These are phyloP conservation scores for Cercospora canescens DNA, from an alignment of 2,329 filamentous ascomycete genomes.

Conservation along the genomic window DNA sequence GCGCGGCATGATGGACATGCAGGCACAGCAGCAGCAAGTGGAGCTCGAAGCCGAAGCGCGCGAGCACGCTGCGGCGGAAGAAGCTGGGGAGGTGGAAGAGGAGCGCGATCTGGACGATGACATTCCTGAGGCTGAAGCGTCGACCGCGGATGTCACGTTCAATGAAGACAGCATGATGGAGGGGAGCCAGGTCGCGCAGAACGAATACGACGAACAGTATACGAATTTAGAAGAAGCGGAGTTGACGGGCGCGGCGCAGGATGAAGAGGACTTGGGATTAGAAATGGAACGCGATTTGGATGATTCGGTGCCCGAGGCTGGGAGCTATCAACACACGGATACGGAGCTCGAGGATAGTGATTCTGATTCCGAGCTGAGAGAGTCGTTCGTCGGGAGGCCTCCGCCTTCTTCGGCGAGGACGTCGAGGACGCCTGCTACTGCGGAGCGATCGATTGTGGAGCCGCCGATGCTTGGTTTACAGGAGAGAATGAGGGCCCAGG, in stretches of 20 bases:
- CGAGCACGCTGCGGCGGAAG: slow-evolving; percentile 42
- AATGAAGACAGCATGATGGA: slow-evolving; percentile 52
- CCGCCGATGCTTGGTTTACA: slow-evolving; percentile 25
- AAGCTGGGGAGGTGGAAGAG: slow-evolving; percentile 52
- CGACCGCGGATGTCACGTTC: slow-evolving; percentile 48
- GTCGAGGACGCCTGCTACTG: slow-evolving; percentile 11
- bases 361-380: slow-evolving; percentile 28
- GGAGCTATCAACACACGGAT: slow-evolving; percentile 56
- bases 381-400: slow-evolving; percentile 28
- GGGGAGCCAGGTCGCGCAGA: slow-evolving; percentile 44
- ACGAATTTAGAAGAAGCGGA: slow-evolving; percentile 50
- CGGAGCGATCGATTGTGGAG: slow-evolving; percentile 11
- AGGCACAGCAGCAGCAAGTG: slow-evolving; percentile 60
- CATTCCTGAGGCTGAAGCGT: slow-evolving; percentile 63
- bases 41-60: slow-evolving; percentile 41
- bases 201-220: slow-evolving; percentile 43
- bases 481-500: slow-evolving; percentile 34
- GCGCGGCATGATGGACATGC: slow-evolving; percentile 70
- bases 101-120: slow-evolving; percentile 58
- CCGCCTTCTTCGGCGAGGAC: background rate
- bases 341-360: slow-evolving; percentile 49
- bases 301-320: slow-evolving; percentile 54
- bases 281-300: slow-evolving; percentile 41
- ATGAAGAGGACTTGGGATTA: slow-evolving; percentile 47
- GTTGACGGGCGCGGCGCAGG: slow-evolving; percentile 48